phyloP scores from a whole-genome alignment of 2,329 filamentous ascomycete species.

The Alternaria alternata region DNA sequence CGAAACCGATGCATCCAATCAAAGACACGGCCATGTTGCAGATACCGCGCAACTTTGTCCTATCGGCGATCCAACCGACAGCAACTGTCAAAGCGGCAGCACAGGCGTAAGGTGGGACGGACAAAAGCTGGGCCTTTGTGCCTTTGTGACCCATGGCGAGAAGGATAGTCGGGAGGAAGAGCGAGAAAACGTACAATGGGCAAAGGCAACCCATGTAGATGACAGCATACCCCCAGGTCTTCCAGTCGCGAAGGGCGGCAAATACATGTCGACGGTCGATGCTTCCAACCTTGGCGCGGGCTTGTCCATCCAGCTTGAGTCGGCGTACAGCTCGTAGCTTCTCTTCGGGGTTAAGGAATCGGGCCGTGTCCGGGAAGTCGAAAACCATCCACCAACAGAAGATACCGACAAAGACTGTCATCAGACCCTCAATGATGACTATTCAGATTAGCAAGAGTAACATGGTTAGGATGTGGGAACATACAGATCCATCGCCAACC shows the following conservation, averaged over 20 bases:
- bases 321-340: conserved; percentile 67
- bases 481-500: conserved; percentile 53
- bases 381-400: conserved; percentile 66
- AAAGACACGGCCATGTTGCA: conserved; percentile 79
- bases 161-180: conserved; percentile 59
- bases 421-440: conserved; percentile 50
- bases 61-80: conserved; percentile 79
- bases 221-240: conserved; percentile 62
- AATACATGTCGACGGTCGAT: conserved; percentile 51
- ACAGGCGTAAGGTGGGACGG: conserved; percentile 77
- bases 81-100: conserved; percentile 74
- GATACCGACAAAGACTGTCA: conserved; percentile 48
- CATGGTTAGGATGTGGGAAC: not conserved
- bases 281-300: conserved; percentile 64
- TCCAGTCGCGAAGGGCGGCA: conserved; percentile 58
- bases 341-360: conserved; percentile 62
- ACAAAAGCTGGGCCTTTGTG: conserved; percentile 74
- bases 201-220: conserved; percentile 70
- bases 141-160: conserved; percentile 61
- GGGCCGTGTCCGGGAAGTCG: conserved; percentile 69
- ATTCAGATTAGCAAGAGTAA: conserved; percentile 19
- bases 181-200: conserved; percentile 47
- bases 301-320: conserved; percentile 73
- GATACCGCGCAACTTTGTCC: conserved; percentile 74
- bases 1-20: conserved; percentile 79